phyloP scores from a whole-genome alignment of 345 rosid genomes.

The Populus ilicifolia region DNA sequence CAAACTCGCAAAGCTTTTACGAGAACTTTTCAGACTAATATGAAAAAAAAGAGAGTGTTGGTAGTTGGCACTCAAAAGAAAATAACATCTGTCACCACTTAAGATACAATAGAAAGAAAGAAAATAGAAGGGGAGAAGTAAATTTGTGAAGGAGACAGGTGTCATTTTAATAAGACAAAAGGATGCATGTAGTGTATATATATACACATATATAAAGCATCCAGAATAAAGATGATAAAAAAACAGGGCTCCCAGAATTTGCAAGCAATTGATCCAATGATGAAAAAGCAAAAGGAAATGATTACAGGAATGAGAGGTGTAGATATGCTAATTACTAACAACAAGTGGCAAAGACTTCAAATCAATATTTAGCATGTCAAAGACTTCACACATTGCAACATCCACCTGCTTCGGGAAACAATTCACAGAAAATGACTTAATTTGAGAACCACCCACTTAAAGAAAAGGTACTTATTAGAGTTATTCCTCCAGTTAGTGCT shows the following conservation, averaged over 20 bases:
- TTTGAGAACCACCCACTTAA: not conserved
- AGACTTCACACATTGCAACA: not conserved
- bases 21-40: not conserved
- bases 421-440: not conserved
- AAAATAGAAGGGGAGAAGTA: not conserved
- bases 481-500: too few relatives aligned
- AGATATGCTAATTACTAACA: not conserved
- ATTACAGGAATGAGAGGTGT: not conserved
- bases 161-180: not conserved
- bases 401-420: not conserved
- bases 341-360: not conserved
- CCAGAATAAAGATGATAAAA: not conserved
- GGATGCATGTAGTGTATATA: not conserved
- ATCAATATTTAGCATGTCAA: not conserved
- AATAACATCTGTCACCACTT: not conserved
- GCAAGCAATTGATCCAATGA: not conserved
- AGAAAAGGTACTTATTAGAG: not conserved
- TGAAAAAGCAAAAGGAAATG: not conserved
- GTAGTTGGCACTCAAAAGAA: not conserved
- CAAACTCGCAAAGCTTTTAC: slow-evolving; percentile 2
- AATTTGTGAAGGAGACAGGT: not conserved
- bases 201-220: not conserved
- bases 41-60: not conserved
- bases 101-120: not conserved
- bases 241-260: not conserved